Conservation (phyloP, 2,329 filamentous ascomycete genomes). For the Catunica adiposa region DNA sequence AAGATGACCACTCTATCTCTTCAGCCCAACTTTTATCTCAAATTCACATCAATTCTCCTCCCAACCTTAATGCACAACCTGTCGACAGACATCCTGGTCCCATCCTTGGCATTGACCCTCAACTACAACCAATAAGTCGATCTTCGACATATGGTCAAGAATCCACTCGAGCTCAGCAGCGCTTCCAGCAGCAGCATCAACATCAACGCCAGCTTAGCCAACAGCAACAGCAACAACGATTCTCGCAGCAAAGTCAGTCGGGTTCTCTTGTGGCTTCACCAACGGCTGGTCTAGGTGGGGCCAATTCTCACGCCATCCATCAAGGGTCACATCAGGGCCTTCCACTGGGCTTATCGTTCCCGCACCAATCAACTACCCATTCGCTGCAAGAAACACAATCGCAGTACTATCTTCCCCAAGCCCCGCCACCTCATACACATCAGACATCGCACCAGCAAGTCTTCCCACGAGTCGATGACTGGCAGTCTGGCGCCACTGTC, state of each 20-base stretch:
- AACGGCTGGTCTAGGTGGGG: conserved; percentile 7
- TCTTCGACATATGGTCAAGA: background rate
- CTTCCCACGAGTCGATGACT: conserved; percentile 2
- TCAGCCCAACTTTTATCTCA: conserved; percentile 6
- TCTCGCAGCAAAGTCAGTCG: background rate
- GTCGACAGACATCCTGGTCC: background rate
- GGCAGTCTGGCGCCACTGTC: conserved; percentile 12
- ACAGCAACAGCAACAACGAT: conserved; percentile 4
- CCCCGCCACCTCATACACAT: conserved; percentile 2
- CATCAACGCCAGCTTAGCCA: background rate
- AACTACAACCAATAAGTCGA: background rate
- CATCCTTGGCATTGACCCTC: background rate
- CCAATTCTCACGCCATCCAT: conserved; percentile 12
- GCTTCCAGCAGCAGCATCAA: conserved; percentile 3
- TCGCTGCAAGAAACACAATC: background rate
- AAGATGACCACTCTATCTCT: background rate
- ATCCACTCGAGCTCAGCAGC: background rate
- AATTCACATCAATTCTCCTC: conserved; percentile 8
- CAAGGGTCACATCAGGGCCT: conserved; percentile 4
- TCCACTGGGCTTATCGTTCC: conserved; percentile 3
- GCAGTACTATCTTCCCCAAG: conserved; percentile 5
- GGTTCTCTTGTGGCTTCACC: conserved; percentile 6
- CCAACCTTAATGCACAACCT: conserved; percentile 5
- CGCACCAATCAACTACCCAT: conserved; percentile 1
- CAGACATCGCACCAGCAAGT: conserved; percentile 5